Evolutionary conservation across 306 rosid genomes (phyloP).

Genomic region (Rosa lucieae): DNA sequence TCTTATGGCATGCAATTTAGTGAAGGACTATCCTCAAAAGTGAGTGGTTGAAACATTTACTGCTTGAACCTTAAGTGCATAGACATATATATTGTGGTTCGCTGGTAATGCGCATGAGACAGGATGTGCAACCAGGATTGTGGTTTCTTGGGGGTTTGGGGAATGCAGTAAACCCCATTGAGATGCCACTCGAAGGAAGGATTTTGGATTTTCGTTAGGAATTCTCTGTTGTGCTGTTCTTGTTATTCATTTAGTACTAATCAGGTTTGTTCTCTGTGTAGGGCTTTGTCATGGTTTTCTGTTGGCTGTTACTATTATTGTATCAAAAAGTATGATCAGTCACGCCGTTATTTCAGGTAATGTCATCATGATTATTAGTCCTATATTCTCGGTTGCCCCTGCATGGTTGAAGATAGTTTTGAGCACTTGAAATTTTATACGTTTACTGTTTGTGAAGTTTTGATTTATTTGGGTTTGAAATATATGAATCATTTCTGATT

Average conservation of each 20-base stretch:
- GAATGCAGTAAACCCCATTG: not conserved
- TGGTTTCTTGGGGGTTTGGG: not conserved
- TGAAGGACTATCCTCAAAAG: constrained; percentile 97
- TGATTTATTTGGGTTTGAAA: not conserved
- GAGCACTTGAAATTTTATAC: not conserved
- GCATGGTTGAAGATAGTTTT: not conserved
- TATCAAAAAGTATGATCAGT: constrained; percentile 87
- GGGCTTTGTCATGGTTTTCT: constrained; percentile 98
- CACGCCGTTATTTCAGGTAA: constrained; percentile 92
- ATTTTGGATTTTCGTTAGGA: not conserved
- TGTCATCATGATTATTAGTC: not conserved
- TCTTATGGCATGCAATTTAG: constrained; percentile 93
- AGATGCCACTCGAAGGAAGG: constrained; percentile 1
- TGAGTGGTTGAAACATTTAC: constrained; percentile 32
- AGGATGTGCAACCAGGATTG: not conserved
- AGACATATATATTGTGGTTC: not conserved
- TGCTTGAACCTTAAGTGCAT: not conserved
- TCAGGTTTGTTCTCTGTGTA: constrained; percentile 31
- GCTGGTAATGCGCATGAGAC: not conserved
- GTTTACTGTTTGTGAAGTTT: not conserved
- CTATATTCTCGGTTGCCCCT: not conserved
- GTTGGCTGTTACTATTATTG: constrained; percentile 98
- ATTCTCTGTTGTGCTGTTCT: not conserved
- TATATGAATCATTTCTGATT: constrained; percentile 14
- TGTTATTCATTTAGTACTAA: constrained; percentile 12